Base-by-base conservation (phyloP, 257 asterid species). In the Solanum dulcamara region DNA sequence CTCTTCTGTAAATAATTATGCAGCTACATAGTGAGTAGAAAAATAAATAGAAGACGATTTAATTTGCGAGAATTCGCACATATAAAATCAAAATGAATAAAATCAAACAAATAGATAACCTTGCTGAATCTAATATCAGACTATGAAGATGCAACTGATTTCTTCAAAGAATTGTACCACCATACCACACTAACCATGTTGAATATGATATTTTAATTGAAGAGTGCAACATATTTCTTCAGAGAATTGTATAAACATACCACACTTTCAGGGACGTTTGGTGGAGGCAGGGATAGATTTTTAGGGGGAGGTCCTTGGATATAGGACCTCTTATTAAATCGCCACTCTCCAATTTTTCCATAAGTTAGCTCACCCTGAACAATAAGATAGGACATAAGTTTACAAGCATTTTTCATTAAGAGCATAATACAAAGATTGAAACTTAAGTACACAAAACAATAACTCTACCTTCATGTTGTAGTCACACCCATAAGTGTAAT, bases 241-340 rank as follows among this genome's bases (percentile, higher is more conserved):
- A 38, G 82, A 80, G 17, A 71, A 60, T n/a, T 62, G 10, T 51
- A 55, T 26, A 37, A 22, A 84, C 89, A 53, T 90, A 94, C 98
- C 94, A 93, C 97, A 81, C 94, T 91, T 89, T 93, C 93, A 2
- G 98, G 96, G 81, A 90, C 90, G 33, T 92, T 94, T 14, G 84
- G 89, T 53, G 97, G 97, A 32, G 97, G 98, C 89, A 94, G 67
- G 11, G 95, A 24, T 50, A 94, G 88, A 44, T 93, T 90, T 84
- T 85, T 91, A n/a, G 94, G 98, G 11, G 91, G 94, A 26, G 94
- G 89, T 17, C 74, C 87, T 10, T 20, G 28, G 70, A 75, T 75
- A 86, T 88, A 89, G 6, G 85, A 24, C 85, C 98, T 91, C 88
- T 94, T 94, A 53, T 94, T 91, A 55, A 94, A 94, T 55, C 90